Evolutionary conservation across 306 rosid genomes (phyloP), one percentile per base, ranked within the genome.

Genomic region (Biancaea sappan): DNA sequence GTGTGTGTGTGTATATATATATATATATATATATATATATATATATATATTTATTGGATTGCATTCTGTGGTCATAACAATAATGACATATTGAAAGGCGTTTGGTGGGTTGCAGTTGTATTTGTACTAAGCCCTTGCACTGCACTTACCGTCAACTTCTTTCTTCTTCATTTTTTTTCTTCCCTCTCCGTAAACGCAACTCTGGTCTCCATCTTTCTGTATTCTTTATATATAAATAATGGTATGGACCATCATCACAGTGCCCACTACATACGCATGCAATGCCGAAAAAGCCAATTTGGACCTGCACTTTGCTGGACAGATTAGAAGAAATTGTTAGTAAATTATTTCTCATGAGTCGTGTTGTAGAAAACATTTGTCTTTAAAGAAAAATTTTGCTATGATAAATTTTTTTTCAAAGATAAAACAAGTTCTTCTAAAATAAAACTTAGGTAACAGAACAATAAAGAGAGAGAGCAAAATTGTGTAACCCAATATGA

Each of bases 251-350:
- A 79, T 82, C 63, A 82, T 74, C 44, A 78, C 47, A 50, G 80
- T 51, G 81, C 50, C 66, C 66, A 63, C 84, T n/a, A n/a, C n/a
- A n/a, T 73, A 66, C 88, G 91, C 96, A 83, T 90, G 92, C 88
- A 70, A 72, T 48, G 25, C 51, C 77, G 7, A 32, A n/a, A 60
- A 60, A 8, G 2, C 43, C 25, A 32, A 16, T 32, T 16, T 50
- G 26, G 14, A 43, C 47, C 48, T 83, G 31, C 67, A 24, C 51
- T 52, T 48, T n/a, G 1, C 48, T 18, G n/a, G n/a, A n/a, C n/a
- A n/a, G n/a, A n/a, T n/a, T n/a, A n/a, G n/a, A n/a, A n/a, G n/a
- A n/a, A n/a, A n/a, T n/a, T n/a, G n/a, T n/a, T n/a, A n/a, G n/a
- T n/a, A n/a, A n/a, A n/a, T n/a, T n/a, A n/a, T n/a, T n/a, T n/a